phyloP scores from a whole-genome alignment of 768 basidiomycete species.

The Tremella fuciformis region DNA sequence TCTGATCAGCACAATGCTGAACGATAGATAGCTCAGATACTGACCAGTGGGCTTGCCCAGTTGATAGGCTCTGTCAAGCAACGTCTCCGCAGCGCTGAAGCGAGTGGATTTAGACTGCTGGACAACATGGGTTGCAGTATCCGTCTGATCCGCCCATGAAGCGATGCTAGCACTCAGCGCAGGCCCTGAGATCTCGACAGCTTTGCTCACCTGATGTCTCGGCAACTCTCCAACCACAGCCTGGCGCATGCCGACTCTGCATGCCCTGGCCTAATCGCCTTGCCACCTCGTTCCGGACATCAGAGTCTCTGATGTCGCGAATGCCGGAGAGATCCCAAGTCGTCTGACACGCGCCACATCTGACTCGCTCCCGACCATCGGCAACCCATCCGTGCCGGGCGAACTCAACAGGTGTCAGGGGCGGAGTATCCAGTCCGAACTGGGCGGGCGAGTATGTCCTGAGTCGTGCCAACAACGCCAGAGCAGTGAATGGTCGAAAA shows the following conservation, averaged over 20 bases:
- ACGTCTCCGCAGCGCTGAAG: slow-evolving; percentile 11
- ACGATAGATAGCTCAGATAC: background rate
- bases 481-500: slow-evolving; percentile 34
- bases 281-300: slow-evolving; percentile 27
- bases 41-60: slow-evolving; percentile 21
- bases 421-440: slow-evolving; percentile 1
- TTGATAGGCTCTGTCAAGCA: slow-evolving; percentile 6
- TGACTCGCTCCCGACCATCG: slow-evolving; percentile 12
- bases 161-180: slow-evolving; percentile 13
- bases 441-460: slow-evolving; percentile 19
- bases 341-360: slow-evolving; percentile 23
- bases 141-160: slow-evolving; percentile 18
- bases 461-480: slow-evolving; percentile 29
- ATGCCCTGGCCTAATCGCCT: slow-evolving; percentile 21
- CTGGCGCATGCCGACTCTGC: slow-evolving; percentile 19
- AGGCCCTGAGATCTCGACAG: background rate
- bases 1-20: background rate
- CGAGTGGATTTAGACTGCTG: slow-evolving; percentile 23
- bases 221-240: slow-evolving; percentile 34
- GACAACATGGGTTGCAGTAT: slow-evolving; percentile 30
- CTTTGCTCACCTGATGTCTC: slow-evolving; percentile 21
- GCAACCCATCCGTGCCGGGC: slow-evolving; percentile 34
- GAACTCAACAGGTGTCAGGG: slow-evolving; percentile 16
- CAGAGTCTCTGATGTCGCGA: slow-evolving; percentile 23
- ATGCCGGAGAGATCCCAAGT: slow-evolving; percentile 18